Evolutionary conservation across 352 stramenopile species (phyloP).

Genomic region (Blastocystis sp.): DNA sequence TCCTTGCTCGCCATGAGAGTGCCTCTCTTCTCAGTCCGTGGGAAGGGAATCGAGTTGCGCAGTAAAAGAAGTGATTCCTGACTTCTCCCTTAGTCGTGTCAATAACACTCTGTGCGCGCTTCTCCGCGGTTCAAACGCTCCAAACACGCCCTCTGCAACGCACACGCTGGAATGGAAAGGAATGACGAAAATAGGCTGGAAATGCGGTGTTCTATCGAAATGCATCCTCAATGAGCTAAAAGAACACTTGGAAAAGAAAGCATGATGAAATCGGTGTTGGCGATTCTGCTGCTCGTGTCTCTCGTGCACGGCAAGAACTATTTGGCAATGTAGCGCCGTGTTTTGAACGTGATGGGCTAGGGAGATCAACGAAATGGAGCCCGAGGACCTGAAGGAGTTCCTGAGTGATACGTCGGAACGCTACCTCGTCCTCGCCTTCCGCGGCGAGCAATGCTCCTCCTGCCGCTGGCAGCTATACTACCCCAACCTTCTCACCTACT

Average conservation of each 20-base stretch:
- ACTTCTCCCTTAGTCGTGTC: neutral
- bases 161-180: neutral
- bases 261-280: constrained; percentile 2
- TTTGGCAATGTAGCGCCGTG: constrained; percentile 5
- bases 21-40: neutral
- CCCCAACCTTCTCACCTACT: constrained; percentile 53
- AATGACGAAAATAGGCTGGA: neutral
- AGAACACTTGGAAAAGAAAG: neutral
- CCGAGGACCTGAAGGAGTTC: constrained; percentile 54
- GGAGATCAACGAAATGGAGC: constrained; percentile 55
- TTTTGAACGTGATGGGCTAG: neutral
- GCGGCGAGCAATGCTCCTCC: constrained; percentile 36
- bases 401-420: constrained; percentile 42
- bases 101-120: neutral
- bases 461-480: constrained; percentile 67
- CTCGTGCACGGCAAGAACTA: constrained; percentile 35
- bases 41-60: neutral
- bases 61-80: neutral
- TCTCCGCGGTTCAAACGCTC: neutral
- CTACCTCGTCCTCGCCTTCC: constrained; percentile 58
- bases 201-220: too few relatives aligned
- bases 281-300: constrained; percentile 34
- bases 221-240: too few relatives aligned
- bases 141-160: neutral
- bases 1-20: constrained; percentile 46